Conservation (phyloP, 1,284 basidiomycete genomes). For the Apiotrichum gracile region DNA sequence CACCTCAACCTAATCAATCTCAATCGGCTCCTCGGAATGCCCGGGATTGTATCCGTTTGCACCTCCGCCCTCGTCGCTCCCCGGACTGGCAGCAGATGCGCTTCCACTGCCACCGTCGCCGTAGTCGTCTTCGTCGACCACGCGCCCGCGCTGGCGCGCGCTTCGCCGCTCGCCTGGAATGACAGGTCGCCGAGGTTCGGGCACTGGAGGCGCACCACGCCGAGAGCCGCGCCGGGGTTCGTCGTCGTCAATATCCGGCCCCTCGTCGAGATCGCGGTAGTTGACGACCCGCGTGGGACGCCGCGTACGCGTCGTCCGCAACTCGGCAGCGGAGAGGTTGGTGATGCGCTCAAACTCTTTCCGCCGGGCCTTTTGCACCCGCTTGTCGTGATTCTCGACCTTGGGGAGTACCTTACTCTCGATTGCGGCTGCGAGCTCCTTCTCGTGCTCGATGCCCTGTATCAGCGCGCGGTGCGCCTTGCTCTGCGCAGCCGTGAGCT, state of each 20-base stretch:
- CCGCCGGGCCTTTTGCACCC: background rate
- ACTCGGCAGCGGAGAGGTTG: slow-evolving; percentile 26
- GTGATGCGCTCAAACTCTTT: slow-evolving; percentile 5
- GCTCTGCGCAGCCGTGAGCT: slow-evolving; percentile 13
- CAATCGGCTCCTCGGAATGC: background rate
- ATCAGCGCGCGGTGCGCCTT: slow-evolving; percentile 16
- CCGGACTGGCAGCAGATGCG: background rate
- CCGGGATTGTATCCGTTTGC: background rate
- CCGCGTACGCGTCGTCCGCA: slow-evolving; percentile 36
- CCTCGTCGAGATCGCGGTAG: slow-evolving; percentile 30
- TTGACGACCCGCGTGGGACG: slow-evolving; percentile 33
- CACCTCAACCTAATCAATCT: background rate
- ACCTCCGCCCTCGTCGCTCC: background rate
- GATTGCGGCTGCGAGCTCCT: slow-evolving; percentile 24
- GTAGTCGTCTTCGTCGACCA: slow-evolving; percentile 3
- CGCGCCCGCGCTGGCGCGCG: slow-evolving; percentile 16
- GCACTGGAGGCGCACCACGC: background rate
- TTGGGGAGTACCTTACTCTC: slow-evolving; percentile 30
- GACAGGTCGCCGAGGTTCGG: slow-evolving; percentile 13
- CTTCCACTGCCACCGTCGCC: background rate
- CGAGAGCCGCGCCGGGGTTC: slow-evolving; percentile 10
- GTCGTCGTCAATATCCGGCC: slow-evolving; percentile 9
- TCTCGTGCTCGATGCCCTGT: slow-evolving; percentile 34
- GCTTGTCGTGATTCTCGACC: slow-evolving; percentile 27
- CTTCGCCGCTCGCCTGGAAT: slow-evolving; percentile 40